Base-by-base conservation (phyloP, 2,329 filamentous ascomycete species). In the Aspergillus neotritici region DNA sequence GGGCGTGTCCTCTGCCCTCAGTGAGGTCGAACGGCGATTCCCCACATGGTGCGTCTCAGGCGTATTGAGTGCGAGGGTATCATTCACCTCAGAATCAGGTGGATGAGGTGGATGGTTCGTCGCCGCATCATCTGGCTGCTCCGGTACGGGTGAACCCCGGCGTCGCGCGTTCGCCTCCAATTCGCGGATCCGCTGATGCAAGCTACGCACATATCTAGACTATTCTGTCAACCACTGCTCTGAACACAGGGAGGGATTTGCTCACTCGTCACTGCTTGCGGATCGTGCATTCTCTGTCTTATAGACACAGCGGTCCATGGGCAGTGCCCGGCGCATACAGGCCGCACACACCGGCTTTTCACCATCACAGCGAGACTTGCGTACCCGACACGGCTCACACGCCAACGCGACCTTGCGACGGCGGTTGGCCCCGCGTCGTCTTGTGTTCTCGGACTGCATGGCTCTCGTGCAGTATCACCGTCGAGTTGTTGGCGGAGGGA, bases 281-380 rank as follows among this genome's bases (percentile, higher is more conserved):
- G 61, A 63, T 8, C 62, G 60, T 6, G 62, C 60, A 49, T 66
- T 68, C 4, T 63, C 61, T 2, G 60, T 46, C 15, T 56, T 67
- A 51, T 71, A 72, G 7, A 67, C 51, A 39, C 68, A 71, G n/a
- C 55, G 58, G 28, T 64, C 57, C 5, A 65, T 48, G 3, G 50
- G 46, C 17, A 65, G 55, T 2, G 56, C 58, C 10, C 67, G 62
- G 10, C 62, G 60, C 33, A 53, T 54, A 40, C 70, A 73, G 2
- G 65, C 63, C n/a, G 63, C 66, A 52, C 70, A 73, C 10, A 72
- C 64, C 16, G 70, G 70, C 49, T 70, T 71, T n/a, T 42, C 56
- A 14, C 69, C 68, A 48, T 72, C 68, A 41, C 69, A 72, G 1
- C 66, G 62, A 4, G 65, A 55, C 48, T 72, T 72, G 36, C 66